A percentile compares a stretch with the other conserved stretches of the same genome.
phyloP scores from a whole-genome alignment of 2,329 filamentous ascomycete genomes.

The Aspergillus sp. region DNA sequence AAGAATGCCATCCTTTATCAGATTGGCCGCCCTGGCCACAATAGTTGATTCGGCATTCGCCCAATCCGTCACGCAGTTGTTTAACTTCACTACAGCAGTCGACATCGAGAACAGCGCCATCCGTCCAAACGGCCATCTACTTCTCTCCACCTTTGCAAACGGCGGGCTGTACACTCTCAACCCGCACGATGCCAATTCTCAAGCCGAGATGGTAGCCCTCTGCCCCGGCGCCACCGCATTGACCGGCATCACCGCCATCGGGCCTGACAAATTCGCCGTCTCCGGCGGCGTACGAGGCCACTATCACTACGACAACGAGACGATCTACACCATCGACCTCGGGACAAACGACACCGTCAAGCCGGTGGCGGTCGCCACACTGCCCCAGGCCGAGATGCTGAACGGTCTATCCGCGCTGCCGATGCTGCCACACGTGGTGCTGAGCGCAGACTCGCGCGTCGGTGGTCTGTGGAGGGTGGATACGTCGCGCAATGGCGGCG shows the following conservation, averaged over 20 bases:
- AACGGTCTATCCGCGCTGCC: conserved; percentile 19
- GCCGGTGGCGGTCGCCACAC: no score
- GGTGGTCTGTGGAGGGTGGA: conserved; percentile 17
- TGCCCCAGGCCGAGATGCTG: conserved; percentile 13
- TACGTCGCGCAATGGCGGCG: conserved; percentile 7
- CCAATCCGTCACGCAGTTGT: conserved; percentile 9
- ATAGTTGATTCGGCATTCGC: neutral
- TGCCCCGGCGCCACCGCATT: conserved; percentile 16
- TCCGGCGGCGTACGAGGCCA: conserved; percentile 15
- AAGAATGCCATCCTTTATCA: neutral
- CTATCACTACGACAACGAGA: conserved; percentile 16
- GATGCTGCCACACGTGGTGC: conserved; percentile 9
- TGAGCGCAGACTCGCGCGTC: conserved; percentile 16
- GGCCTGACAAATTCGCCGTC: conserved; percentile 17
- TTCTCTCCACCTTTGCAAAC: conserved; percentile 17
- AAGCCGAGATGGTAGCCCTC: conserved; percentile 11
- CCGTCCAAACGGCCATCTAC: conserved; percentile 15
- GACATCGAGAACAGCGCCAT: conserved; percentile 17
- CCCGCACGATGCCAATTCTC: neutral
- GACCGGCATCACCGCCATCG: conserved; percentile 18
- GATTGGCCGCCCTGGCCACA: neutral
- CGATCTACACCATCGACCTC: conserved; percentile 17
- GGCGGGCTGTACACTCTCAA: conserved; percentile 14
- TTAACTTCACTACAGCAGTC: conserved; percentile 11
- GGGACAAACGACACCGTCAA: neutral